Evolutionary conservation across 345 rosid genomes (phyloP), one percentile per base, ranked within the genome.

Genomic region (Mercurialis annua): DNA sequence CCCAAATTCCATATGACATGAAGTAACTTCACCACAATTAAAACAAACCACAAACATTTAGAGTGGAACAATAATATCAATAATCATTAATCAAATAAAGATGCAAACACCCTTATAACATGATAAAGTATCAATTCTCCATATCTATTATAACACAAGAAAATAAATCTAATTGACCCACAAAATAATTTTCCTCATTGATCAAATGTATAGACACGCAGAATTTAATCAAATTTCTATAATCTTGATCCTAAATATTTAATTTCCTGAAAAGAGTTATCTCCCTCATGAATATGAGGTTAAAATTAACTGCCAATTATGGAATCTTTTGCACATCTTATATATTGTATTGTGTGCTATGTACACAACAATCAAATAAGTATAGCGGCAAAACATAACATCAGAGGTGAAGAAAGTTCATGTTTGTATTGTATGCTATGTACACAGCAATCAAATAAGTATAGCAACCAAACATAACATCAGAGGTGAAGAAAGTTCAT

Each of bases 261-360:
- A 26, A 5, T 36, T 34, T 1, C 23, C n/a, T n/a, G n/a, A n/a
- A n/a, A n/a, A n/a, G n/a, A 17, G 16, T 48, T 15, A 3, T 20
- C 21, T 30, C 14, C 55, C 63, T n/a, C 63, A 36, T 34, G 24
- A 65, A 51, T 18, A n/a, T 27, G 6, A 34, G 18, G 14, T 48
- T 50, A 63, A 46, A 21, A 18, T 18, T 36, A 14, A 14, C 24
- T 27, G 20, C 34, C 12, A 52, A 66, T 34, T n/a, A 50, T 20
- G 31, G 50, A 64, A 31, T 52, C 10, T 44, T 33, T n/a, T 49
- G 53, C n/a, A 27, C 38, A 49, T 20, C 12, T 11, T n/a, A 73
- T 34, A 65, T n/a, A n/a, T n/a, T n/a, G n/a, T n/a, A n/a, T n/a
- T n/a, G 48, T 12, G 47, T 21, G n/a, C n/a, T n/a, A n/a, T n/a